These are phyloP conservation scores for Fragaria iinumae DNA, from an alignment of 306 rosid genomes.

Conservation along the genomic window DNA sequence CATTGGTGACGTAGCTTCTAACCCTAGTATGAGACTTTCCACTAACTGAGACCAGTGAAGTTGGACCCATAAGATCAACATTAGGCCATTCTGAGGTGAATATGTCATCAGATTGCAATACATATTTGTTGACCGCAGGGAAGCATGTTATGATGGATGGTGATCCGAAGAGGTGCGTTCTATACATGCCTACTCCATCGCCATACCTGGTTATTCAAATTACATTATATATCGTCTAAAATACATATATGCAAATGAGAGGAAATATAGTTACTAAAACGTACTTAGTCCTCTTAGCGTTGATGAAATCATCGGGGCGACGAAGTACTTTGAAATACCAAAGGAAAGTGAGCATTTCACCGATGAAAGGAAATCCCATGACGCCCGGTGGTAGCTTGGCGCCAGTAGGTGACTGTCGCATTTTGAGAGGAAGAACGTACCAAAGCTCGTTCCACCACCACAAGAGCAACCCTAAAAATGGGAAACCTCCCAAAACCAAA, in stretches of 20 bases:
- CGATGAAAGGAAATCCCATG: slow-evolving; percentile 33
- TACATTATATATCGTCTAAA: neutral
- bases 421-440: slow-evolving; percentile 25
- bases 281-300: slow-evolving; percentile 34
- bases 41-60: slow-evolving; percentile 23
- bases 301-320: slow-evolving; percentile 44
- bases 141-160: slow-evolving; percentile 33
- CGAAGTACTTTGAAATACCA: slow-evolving; percentile 51
- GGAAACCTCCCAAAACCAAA: slow-evolving; percentile 21
- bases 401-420: neutral
- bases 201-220: slow-evolving; percentile 28
- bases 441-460: slow-evolving; percentile 45
- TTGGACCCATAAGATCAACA: slow-evolving; percentile 14
- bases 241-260: neutral
- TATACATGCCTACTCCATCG: slow-evolving; percentile 29
- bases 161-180: slow-evolving; percentile 32
- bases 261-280: neutral
- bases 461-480: slow-evolving; percentile 21
- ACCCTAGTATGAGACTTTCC: slow-evolving; percentile 28
- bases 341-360: slow-evolving; percentile 29
- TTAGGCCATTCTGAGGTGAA: slow-evolving; percentile 21
- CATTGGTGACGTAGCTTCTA: neutral
- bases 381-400: slow-evolving; percentile 29
- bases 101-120: slow-evolving; percentile 7
- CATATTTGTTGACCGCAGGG: slow-evolving; percentile 25